phyloP scores from a whole-genome alignment of 1,139 yeast genomes.

The Lizanozyma gosingica region DNA sequence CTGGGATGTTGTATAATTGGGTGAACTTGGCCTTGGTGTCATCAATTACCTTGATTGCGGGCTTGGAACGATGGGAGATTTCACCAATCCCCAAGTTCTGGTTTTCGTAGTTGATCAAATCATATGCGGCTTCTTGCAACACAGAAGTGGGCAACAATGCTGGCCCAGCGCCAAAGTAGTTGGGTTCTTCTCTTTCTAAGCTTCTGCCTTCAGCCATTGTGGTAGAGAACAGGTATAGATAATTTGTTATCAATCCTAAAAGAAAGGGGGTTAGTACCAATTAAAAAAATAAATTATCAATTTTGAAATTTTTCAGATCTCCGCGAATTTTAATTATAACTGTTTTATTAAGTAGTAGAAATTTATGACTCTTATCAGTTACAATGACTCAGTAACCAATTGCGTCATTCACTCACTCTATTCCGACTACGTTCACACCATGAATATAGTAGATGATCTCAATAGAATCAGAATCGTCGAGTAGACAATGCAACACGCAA shows the following conservation, averaged over 20 bases:
- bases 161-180: slow-evolving; percentile 96
- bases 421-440: no score
- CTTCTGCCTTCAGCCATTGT: slow-evolving; percentile 8
- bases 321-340: no score
- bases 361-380: no score
- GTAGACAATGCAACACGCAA: slow-evolving; percentile 32
- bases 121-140: slow-evolving; percentile 79
- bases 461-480: slow-evolving; percentile 34
- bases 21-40: slow-evolving; percentile 61
- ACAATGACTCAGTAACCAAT: no score
- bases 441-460: slow-evolving; percentile 32
- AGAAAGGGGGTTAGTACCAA: no score
- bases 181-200: slow-evolving; percentile 61
- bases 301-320: no score
- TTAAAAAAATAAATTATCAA: no score
- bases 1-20: slow-evolving; percentile 67
- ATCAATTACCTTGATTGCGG: slow-evolving; percentile 70
- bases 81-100: slow-evolving; percentile 87
- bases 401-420: no score
- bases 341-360: no score
- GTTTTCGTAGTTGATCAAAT: slow-evolving; percentile 60
- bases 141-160: slow-evolving; percentile 82
- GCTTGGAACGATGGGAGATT: slow-evolving; percentile 86
- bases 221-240: no score
- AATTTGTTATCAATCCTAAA: no score